These are phyloP conservation scores for Saccharomycopsis javanensis DNA, from an alignment of 805 yeast genomes.

Conservation along the genomic window DNA sequence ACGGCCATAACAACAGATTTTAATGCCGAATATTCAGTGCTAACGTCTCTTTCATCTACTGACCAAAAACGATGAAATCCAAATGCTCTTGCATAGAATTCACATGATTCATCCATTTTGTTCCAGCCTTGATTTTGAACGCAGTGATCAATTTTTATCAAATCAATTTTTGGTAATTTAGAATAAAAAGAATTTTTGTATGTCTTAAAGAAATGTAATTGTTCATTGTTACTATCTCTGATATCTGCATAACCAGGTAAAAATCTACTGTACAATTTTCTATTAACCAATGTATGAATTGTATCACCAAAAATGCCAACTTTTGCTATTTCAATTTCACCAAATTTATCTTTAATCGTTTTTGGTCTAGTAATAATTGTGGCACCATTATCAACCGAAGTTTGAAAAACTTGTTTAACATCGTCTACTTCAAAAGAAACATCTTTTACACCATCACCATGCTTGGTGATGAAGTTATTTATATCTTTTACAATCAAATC, in stretches of 20 bases:
- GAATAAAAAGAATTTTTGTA: not conserved
- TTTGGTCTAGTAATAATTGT: slow-evolving; percentile 27
- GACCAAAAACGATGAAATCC: slow-evolving; percentile 80
- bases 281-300: slow-evolving; percentile 57
- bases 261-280: slow-evolving; percentile 27
- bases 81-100: slow-evolving; percentile 49
- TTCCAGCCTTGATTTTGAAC: slow-evolving; percentile 74
- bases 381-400: slow-evolving; percentile 49
- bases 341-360: slow-evolving; percentile 34
- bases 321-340: slow-evolving; percentile 44
- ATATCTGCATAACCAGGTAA: slow-evolving; percentile 39
- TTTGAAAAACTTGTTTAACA: slow-evolving; percentile 34
- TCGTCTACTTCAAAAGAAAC: slow-evolving; percentile 55
- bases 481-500: slow-evolving; percentile 28
- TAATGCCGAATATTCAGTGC: slow-evolving; percentile 60
- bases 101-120: slow-evolving; percentile 48
- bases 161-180: slow-evolving; percentile 29
- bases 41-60: slow-evolving; percentile 69
- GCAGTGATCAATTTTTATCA: slow-evolving; percentile 58
- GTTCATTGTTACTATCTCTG: not conserved
- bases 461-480: slow-evolving; percentile 38
- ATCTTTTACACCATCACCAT: slow-evolving; percentile 79
- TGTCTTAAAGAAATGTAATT: not conserved
- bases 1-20: slow-evolving; percentile 72
- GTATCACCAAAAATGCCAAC: slow-evolving; percentile 51